Conservation (phyloP, 345 rosid species). For the Aethionema arabicum region DNA sequence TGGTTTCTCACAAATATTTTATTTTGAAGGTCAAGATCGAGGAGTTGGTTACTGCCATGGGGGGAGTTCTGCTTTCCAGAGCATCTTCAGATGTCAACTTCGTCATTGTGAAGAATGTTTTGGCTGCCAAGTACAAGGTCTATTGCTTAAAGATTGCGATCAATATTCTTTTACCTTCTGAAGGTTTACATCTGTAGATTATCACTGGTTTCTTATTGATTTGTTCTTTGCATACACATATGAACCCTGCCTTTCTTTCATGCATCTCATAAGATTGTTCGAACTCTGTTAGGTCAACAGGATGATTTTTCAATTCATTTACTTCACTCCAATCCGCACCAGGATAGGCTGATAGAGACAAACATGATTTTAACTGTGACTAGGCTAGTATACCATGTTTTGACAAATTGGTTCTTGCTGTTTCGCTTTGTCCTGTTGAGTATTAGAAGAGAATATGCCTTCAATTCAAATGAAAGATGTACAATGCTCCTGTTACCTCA, state of each 20-base stretch:
- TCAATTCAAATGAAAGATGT: background rate
- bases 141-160: constrained; percentile 27
- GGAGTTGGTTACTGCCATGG: constrained; percentile 77
- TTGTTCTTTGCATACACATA: constrained; percentile 10
- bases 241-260: constrained; percentile 1
- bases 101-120: constrained; percentile 82
- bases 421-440: constrained; percentile 12
- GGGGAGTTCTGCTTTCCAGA: constrained; percentile 63
- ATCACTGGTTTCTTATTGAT: constrained; percentile 20
- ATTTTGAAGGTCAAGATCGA: constrained; percentile 66
- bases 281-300: background rate
- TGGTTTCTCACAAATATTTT: constrained; percentile 38
- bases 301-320: constrained; percentile 1
- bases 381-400: background rate
- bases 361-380: constrained; percentile 4
- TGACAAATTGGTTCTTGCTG: constrained; percentile 14
- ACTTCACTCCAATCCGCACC: constrained; percentile 6
- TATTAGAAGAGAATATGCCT: constrained; percentile 13
- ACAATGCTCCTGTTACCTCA: constrained; percentile 14
- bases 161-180: constrained; percentile 22
- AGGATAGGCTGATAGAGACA: constrained; percentile 12
- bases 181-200: constrained; percentile 31
- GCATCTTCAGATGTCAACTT: constrained; percentile 75
- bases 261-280: constrained; percentile 13
- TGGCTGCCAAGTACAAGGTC: constrained; percentile 96